phyloP scores from a whole-genome alignment of 192 early-diverging fungal species.

The Funneliformis mosseae region DNA sequence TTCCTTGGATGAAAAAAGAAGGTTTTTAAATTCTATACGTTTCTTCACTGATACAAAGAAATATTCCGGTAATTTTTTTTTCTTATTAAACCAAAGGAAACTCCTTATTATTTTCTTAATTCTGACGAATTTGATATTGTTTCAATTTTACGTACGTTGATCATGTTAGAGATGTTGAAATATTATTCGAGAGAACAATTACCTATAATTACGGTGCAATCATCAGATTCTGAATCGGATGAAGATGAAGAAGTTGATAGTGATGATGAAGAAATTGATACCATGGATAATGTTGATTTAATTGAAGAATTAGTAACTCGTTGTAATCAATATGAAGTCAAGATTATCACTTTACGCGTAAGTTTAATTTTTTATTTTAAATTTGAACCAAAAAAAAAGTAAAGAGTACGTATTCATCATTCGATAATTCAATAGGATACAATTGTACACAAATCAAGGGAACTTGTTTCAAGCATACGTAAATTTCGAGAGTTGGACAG shows the following conservation, averaged over 20 bases:
- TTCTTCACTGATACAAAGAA: background rate
- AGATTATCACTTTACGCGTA: background rate
- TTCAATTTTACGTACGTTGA: background rate
- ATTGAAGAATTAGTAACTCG: constrained; percentile 8
- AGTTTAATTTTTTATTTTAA: background rate
- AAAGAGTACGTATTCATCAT: too few species aligned
- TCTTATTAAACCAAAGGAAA: too few species aligned
- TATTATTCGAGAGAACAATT: background rate
- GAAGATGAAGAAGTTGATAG: background rate
- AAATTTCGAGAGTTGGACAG: constrained; percentile 19
- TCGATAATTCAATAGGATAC: background rate
- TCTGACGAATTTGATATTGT: too few species aligned
- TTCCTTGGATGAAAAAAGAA: background rate
- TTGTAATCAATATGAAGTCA: background rate
- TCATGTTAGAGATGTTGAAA: background rate
- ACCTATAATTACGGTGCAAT: background rate
- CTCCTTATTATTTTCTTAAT: too few species aligned
- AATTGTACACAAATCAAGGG: background rate
- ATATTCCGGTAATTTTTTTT: background rate
- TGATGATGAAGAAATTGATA: background rate
- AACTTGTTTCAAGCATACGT: constrained; percentile 10
- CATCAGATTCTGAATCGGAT: background rate
- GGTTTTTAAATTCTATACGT: background rate
- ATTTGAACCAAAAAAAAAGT: too few species aligned
- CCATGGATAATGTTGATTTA: background rate